Percentiles rank a stretch among this genome's conserved stretches.
Conservation (phyloP, 176 grass and related monocot species). For the Oryza meridionalis region DNA sequence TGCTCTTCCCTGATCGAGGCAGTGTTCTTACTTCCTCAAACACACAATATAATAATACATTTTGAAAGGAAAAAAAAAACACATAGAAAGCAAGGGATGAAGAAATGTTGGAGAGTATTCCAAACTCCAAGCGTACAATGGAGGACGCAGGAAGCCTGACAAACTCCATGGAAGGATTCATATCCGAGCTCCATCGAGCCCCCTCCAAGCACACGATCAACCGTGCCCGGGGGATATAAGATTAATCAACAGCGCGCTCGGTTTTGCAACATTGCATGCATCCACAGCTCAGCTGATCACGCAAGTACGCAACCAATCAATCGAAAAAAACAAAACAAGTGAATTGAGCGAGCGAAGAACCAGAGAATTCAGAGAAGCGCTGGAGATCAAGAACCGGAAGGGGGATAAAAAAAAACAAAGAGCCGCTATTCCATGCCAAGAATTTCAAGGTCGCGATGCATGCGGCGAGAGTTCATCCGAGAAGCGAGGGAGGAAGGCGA, state of each 20-base stretch:
- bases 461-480: no score
- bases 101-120: constrained; percentile 56
- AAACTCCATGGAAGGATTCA: constrained; percentile 39
- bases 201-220: not conserved
- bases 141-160: constrained; percentile 43
- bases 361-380: no score
- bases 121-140: constrained; percentile 44
- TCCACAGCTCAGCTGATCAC: not conserved
- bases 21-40: no score
- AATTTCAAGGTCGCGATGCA: no score
- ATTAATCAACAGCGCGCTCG: not conserved
- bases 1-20: no score
- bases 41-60: no score
- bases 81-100: not conserved
- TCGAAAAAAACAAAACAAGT: not conserved
- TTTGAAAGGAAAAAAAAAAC: no score
- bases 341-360: not conserved
- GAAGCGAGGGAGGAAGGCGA: no score
- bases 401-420: no score
- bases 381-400: not conserved
- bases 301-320: not conserved
- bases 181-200: constrained; percentile 37
- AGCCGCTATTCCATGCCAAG: no score
- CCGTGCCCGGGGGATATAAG: not conserved
- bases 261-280: not conserved